Base-by-base conservation (phyloP, 345 rosid genomes). In the Eucalyptus lansdowneana region DNA sequence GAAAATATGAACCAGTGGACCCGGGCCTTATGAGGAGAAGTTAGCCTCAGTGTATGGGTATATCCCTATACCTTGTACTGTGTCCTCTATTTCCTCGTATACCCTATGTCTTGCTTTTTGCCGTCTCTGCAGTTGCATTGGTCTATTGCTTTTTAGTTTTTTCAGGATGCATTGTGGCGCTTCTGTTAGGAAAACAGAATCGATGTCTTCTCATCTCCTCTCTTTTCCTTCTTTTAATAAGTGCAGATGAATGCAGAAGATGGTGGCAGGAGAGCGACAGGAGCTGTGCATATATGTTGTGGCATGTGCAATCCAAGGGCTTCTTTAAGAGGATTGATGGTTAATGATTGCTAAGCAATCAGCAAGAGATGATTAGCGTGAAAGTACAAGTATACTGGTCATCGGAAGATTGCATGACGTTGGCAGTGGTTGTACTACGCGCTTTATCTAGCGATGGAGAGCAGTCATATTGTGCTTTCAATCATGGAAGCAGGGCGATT, bases 1-100 rank as follows among this genome's bases (percentile, higher is more conserved):
- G 92, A 80, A 89, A 90, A 67, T 91, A 91, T 69, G 94, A 91
- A 50, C 69, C 90, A 4, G 80, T 89, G 37, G 88, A 81, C 21
- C 89, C 90, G 11, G 92, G 90, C 86, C 86, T 90, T 58, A 86
- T 90, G 86, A 31, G 29, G 47, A 76, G 85, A 76, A 76, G 85
- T 40, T 76, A 76, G 29, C 47, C 29, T 76, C 85, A 4, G 85
- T 2, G 9, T 76, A 76, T 76, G 2, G 85, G 87, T 17, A 86
- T 47, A 50, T 13, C 31, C 58, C 37, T 54, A n/a, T 86, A 40
- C 47, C 29, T 21, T 11, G 47, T 76, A 37, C 15, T 5, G 0
- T 6, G 85, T 76, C 47, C 0, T 76, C 15, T 40, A 40, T 76
- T 76, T 76, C 85, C 29, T 21, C 3, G 29, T 1, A 2, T 3